phyloP scores from a whole-genome alignment of 257 asterid genomes.

The Fraxinus quadrangulata region DNA sequence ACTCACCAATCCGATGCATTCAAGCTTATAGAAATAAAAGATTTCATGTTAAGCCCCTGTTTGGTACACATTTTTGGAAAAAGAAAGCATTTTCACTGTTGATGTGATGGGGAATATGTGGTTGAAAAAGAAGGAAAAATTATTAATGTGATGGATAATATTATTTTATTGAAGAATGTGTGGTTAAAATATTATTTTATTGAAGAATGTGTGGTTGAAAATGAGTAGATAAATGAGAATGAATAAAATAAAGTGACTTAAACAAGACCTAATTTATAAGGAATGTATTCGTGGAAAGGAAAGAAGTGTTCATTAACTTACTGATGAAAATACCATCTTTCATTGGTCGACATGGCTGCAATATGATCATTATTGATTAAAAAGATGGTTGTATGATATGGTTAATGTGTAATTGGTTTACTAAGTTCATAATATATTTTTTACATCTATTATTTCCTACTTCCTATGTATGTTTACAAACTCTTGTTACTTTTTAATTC shows the following conservation, averaged over 20 bases:
- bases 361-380: conserved; percentile 11
- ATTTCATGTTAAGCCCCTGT: not conserved
- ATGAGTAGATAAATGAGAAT: no score
- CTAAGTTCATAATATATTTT: conserved; percentile 2
- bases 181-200: no score
- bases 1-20: not conserved
- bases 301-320: not conserved
- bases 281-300: not conserved
- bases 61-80: no score
- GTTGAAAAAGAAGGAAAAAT: no score
- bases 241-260: no score
- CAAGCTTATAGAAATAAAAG: not conserved
- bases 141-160: no score
- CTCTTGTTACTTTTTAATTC: not conserved
- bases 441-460: conserved; percentile 10
- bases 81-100: no score
- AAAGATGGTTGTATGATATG: conserved; percentile 1
- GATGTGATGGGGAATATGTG: no score
- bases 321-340: not conserved
- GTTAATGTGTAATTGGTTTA: not conserved
- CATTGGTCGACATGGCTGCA: conserved; percentile 25
- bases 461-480: not conserved
- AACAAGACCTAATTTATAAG: not conserved
- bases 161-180: no score
- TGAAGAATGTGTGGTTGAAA: no score